phyloP scores from a whole-genome alignment of 2,329 filamentous ascomycete species.

The Neobulgaria alba region DNA sequence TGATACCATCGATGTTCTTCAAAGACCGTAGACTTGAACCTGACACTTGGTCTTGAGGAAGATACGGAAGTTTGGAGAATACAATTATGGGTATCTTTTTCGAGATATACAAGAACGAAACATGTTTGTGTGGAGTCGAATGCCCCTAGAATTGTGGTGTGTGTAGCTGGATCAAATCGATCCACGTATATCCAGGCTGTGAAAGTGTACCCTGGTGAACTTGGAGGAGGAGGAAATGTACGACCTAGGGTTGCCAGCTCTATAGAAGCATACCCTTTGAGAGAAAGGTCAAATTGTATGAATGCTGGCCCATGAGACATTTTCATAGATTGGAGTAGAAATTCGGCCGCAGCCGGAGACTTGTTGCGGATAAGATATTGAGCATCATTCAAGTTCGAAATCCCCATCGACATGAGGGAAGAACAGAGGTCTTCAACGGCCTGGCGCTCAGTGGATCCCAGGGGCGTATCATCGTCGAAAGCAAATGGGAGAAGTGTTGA shows the following conservation, averaged over 20 bases:
- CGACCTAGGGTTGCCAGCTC: slow-evolving; percentile 82
- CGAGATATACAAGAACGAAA: slow-evolving; percentile 87
- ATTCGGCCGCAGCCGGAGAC: slow-evolving; percentile 51
- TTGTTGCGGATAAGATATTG: slow-evolving; percentile 57
- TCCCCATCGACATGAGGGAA: slow-evolving; percentile 63
- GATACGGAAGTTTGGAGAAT: slow-evolving; percentile 94
- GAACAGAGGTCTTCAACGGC: slow-evolving; percentile 60
- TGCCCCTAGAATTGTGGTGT: slow-evolving; percentile 93
- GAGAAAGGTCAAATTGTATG: slow-evolving; percentile 88
- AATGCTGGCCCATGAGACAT: slow-evolving; percentile 70
- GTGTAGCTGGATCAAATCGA: slow-evolving; percentile 70
- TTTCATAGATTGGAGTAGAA: slow-evolving; percentile 65
- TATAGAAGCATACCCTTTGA: slow-evolving; percentile 80
- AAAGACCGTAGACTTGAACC: slow-evolving; percentile 81
- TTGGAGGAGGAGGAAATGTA: slow-evolving; percentile 71
- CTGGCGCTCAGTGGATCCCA: slow-evolving; percentile 47
- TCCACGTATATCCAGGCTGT: slow-evolving; percentile 85
- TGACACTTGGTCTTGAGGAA: slow-evolving; percentile 76
- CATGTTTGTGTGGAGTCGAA: slow-evolving; percentile 89
- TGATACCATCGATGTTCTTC: slow-evolving; percentile 82
- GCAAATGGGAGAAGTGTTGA: slow-evolving; percentile 56
- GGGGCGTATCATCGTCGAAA: slow-evolving; percentile 43
- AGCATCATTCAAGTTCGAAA: slow-evolving; percentile 74
- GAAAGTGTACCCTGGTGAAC: slow-evolving; percentile 78
- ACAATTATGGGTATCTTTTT: slow-evolving; percentile 86